Percentiles rank a stretch among this genome's conserved stretches.
Conservation (phyloP, 75 land plant species). For the Chamaecyparis obtusa region DNA sequence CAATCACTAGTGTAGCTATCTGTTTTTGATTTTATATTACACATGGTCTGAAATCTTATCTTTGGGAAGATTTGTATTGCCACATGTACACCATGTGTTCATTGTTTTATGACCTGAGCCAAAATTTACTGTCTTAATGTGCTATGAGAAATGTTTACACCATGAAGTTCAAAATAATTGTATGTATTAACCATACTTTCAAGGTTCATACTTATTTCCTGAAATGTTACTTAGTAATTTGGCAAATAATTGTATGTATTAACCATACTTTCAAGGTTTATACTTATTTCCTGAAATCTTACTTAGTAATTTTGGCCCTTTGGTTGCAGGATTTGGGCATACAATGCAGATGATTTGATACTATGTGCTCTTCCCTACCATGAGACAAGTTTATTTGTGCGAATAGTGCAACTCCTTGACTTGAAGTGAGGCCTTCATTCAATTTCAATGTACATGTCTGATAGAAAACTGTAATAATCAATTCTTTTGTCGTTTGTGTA, state of each 20-base stretch:
- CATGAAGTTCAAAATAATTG: background rate
- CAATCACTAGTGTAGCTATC: background rate
- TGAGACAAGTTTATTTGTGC: conserved; percentile 84
- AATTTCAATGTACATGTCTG: background rate
- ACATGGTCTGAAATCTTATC: background rate
- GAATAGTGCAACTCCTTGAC: conserved; percentile 71
- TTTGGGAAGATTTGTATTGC: background rate
- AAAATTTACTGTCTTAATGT: background rate
- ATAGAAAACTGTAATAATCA: background rate
- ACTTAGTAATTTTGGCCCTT: conserved; percentile 4
- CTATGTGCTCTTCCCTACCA: conserved; percentile 81
- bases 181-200: background rate
- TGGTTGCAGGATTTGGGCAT: conserved; percentile 60
- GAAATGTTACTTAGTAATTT: background rate
- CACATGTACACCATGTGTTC: background rate
- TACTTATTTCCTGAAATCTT: background rate
- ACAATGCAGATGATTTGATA: conserved; percentile 80
- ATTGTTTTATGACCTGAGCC: background rate
- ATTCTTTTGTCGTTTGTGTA: background rate
- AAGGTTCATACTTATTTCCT: background rate
- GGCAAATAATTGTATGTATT: no score
- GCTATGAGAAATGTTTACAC: background rate
- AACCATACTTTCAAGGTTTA: background rate
- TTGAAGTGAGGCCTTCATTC: conserved; percentile 36
- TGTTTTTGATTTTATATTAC: background rate